Evolutionary conservation across 106 monocot species (phyloP).

Genomic region (Phalaenopsis equestris): DNA sequence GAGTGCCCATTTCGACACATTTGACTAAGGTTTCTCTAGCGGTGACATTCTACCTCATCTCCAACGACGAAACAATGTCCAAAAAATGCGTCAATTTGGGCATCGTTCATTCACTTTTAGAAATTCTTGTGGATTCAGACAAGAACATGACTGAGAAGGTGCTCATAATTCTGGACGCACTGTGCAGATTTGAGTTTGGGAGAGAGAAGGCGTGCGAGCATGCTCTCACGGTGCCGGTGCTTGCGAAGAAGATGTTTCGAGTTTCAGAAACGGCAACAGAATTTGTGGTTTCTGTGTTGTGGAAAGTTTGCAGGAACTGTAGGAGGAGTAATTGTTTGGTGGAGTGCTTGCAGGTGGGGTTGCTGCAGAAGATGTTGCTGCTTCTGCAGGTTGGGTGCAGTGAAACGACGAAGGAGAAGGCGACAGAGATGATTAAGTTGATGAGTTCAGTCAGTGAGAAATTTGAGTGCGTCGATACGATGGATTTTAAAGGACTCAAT

Average conservation of each 20-base stretch:
- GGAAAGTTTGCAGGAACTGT: slow-evolving; percentile 27
- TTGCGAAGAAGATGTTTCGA: slow-evolving; percentile 55
- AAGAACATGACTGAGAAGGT: slow-evolving; percentile 60
- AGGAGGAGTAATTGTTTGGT: slow-evolving; percentile 8
- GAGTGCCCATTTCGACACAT: slow-evolving; percentile 45
- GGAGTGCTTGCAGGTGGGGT: slow-evolving; percentile 51
- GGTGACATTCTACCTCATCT: slow-evolving; percentile 34
- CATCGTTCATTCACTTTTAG: slow-evolving; percentile 27
- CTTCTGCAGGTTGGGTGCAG: slow-evolving; percentile 53
- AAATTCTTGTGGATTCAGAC: slow-evolving; percentile 52
- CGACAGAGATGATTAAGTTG: slow-evolving; percentile 41
- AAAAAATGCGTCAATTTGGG: slow-evolving; percentile 27
- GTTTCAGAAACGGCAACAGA: slow-evolving; percentile 37
- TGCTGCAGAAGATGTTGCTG: slow-evolving; percentile 65
- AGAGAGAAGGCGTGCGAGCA: slow-evolving; percentile 12
- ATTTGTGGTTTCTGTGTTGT: slow-evolving; percentile 31
- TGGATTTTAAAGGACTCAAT: slow-evolving; percentile 49
- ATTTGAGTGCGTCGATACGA: slow-evolving; percentile 39
- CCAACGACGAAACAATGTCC: neutral
- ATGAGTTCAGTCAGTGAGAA: slow-evolving; percentile 30
- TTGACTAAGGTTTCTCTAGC: slow-evolving; percentile 49
- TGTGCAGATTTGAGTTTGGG: slow-evolving; percentile 8
- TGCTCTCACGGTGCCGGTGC: slow-evolving; percentile 27
- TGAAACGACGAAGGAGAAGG: slow-evolving; percentile 44
- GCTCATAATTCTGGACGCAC: slow-evolving; percentile 23